Evolutionary conservation across 2,329 filamentous ascomycete species (phyloP).

Genomic region (Neurospora crassa): DNA sequence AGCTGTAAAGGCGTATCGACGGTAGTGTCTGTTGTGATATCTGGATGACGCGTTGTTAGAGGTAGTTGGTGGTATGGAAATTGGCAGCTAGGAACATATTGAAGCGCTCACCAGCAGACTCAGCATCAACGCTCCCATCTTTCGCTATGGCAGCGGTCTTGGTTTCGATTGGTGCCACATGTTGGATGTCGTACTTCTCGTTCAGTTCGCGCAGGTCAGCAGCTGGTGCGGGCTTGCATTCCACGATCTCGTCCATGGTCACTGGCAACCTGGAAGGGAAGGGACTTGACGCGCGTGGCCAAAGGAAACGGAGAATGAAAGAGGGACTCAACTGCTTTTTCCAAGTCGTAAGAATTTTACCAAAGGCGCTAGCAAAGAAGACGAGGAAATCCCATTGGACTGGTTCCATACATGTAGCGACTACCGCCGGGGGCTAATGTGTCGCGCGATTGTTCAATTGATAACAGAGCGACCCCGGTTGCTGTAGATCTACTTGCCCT

Average conservation of each 20-base stretch:
- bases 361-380: neutral
- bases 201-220: neutral
- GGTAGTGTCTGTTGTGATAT: neutral
- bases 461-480: neutral
- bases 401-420: too few species aligned
- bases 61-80: neutral
- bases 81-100: neutral
- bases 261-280: too few species aligned
- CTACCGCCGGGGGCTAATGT: neutral
- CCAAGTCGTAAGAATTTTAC: neutral
- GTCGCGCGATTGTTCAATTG: neutral
- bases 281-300: too few species aligned
- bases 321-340: neutral
- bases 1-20: slow-evolving; percentile 4
- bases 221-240: neutral
- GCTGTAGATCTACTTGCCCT: neutral
- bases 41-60: neutral
- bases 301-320: neutral
- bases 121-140: neutral
- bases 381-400: too few species aligned
- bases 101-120: neutral
- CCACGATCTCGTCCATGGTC: neutral
- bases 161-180: neutral
- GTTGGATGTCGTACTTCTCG: too few species aligned
- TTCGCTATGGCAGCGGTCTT: neutral